Evolutionary conservation across 495 filamentous ascomycete genomes (phyloP).

Genomic region (Jackrogersella minutella): DNA sequence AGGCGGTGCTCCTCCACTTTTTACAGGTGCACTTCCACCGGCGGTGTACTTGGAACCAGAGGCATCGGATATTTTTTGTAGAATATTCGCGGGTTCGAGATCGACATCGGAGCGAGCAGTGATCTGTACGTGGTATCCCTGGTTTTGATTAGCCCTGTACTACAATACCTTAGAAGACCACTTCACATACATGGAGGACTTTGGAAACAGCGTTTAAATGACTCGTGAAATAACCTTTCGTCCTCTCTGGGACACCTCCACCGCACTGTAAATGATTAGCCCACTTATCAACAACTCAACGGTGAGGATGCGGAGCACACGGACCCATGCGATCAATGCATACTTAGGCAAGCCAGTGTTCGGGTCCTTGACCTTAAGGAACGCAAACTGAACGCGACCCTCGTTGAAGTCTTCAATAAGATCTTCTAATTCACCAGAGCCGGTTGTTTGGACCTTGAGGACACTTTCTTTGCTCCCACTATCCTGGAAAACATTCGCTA

Average conservation of each 20-base stretch:
- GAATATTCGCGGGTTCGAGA: conserved; percentile 82
- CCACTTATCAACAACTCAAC: background rate
- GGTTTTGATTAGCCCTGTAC: conserved; percentile 46
- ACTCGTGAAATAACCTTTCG: conserved; percentile 97
- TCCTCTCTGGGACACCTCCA: conserved; percentile 96
- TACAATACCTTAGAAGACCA: background rate
- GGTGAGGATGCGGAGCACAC: conserved; percentile 44
- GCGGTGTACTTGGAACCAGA: conserved; percentile 94
- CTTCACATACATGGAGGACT: conserved; percentile 75
- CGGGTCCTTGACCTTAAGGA: conserved; percentile 92
- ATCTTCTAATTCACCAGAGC: conserved; percentile 92
- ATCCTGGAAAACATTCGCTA: conserved; percentile 91
- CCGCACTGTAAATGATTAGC: conserved; percentile 67
- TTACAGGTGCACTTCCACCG: conserved; percentile 58
- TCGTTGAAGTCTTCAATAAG: conserved; percentile 98
- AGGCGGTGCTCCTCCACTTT: conserved; percentile 66
- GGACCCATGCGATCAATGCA: conserved; percentile 86
- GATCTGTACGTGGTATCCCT: conserved; percentile 95
- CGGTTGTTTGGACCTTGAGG: conserved; percentile 89
- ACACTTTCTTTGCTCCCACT: conserved; percentile 87
- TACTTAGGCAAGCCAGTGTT: conserved; percentile 92
- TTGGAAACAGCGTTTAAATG: conserved; percentile 89
- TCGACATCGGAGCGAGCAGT: conserved; percentile 91
- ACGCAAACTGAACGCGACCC: conserved; percentile 95
- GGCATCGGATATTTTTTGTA: conserved; percentile 94